Percentiles rank a stretch among this genome's conserved stretches.
Evolutionary conservation across 2,329 filamentous ascomycete species (phyloP).

Genomic region (Colletotrichum caudatum): DNA sequence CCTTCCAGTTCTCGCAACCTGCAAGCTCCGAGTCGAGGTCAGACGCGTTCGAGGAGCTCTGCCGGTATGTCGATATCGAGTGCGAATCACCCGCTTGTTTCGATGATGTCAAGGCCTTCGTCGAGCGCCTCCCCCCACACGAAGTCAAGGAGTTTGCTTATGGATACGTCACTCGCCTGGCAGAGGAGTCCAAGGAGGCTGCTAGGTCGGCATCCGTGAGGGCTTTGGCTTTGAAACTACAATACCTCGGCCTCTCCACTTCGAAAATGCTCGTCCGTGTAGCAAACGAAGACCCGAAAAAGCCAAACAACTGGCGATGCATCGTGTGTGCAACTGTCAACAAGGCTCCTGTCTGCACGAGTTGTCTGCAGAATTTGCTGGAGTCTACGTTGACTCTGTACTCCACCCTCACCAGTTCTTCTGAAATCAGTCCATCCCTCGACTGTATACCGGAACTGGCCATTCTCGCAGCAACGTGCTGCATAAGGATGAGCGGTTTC

Average conservation of each 20-base stretch:
- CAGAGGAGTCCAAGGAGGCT: constrained; percentile 45
- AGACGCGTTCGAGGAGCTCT: constrained; percentile 47
- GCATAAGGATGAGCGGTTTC: constrained; percentile 46
- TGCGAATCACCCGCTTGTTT: constrained; percentile 57
- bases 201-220: constrained; percentile 46
- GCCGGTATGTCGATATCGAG: constrained; percentile 53
- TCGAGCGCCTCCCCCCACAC: constrained; percentile 55
- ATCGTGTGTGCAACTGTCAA: constrained; percentile 22
- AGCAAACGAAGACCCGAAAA: constrained; percentile 39
- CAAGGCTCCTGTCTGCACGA: constrained; percentile 21
- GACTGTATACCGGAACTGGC: constrained; percentile 50
- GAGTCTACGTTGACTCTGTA: constrained; percentile 38
- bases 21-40: constrained; percentile 30
- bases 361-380: constrained; percentile 29
- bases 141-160: constrained; percentile 57
- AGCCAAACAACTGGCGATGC: constrained; percentile 43
- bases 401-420: constrained; percentile 28
- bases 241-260: constrained; percentile 59
- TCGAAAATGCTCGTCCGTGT: constrained; percentile 47
- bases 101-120: constrained; percentile 60
- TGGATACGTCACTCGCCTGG: constrained; percentile 50
- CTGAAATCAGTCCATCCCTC: constrained; percentile 19
- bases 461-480: constrained; percentile 52
- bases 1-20: constrained; percentile 49
- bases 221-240: constrained; percentile 56